These are phyloP conservation scores for Macrotyloma uniflorum DNA, from an alignment of 306 rosid species.

Conservation along the genomic window DNA sequence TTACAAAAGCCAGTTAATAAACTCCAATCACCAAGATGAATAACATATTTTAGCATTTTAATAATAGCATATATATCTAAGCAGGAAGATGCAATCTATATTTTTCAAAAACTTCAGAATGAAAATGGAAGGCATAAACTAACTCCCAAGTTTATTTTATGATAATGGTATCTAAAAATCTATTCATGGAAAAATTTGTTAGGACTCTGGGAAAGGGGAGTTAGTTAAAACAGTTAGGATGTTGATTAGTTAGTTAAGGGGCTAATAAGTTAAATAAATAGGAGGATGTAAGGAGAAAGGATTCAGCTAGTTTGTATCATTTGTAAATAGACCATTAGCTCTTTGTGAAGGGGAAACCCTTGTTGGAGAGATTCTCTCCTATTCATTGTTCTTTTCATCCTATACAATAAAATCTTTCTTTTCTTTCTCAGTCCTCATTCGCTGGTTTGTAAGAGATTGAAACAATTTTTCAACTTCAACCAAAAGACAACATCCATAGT, in stretches of 20 bases:
- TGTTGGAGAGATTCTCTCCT: not conserved
- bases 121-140: conserved; percentile 22
- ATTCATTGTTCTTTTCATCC: not conserved
- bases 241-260: not conserved
- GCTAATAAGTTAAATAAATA: not conserved
- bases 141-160: conserved; percentile 23
- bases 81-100: conserved; percentile 28
- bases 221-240: not conserved
- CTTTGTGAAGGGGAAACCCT: not conserved
- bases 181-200: not conserved
- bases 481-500: conserved; percentile 17
- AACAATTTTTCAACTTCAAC: conserved; percentile 13
- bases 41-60: conserved; percentile 24
- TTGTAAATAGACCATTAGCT: not conserved
- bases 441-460: not conserved
- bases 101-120: conserved; percentile 19
- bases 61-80: conserved; percentile 8
- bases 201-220: not conserved
- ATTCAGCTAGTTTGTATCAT: not conserved
- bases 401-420: not conserved
- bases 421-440: not conserved
- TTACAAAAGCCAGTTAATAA: conserved; percentile 42
- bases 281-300: not conserved
- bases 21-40: conserved; percentile 29
- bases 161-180: conserved; percentile 13